A percentile compares a stretch with the other conserved stretches of the same genome.
These are phyloP conservation scores for Barnettozyma wickerhamii DNA, from an alignment of 805 yeast genomes.

Conservation along the genomic window DNA sequence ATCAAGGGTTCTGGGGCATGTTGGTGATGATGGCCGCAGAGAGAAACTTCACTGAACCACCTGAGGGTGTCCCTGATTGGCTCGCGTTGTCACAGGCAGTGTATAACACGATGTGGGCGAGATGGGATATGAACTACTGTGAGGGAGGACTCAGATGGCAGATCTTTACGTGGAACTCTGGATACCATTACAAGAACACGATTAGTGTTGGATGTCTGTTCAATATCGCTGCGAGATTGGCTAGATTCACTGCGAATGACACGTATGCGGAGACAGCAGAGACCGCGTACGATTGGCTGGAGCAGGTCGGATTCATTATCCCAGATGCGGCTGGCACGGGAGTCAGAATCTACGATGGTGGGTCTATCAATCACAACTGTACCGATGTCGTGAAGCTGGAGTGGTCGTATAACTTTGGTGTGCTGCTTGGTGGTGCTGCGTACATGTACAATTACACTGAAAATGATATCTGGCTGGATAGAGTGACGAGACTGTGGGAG, in stretches of 20 bases:
- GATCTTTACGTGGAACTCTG: conserved; percentile 65
- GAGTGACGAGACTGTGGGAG: conserved; percentile 40
- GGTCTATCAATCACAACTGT: conserved; percentile 46
- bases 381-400: conserved; percentile 41
- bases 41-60: conserved; percentile 49
- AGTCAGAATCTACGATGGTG: conserved; percentile 55
- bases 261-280: conserved; percentile 53
- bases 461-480: conserved; percentile 44
- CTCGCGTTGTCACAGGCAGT: conserved; percentile 56
- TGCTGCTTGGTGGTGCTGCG: conserved; percentile 63
- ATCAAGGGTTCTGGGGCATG: conserved; percentile 69
- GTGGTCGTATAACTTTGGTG: conserved; percentile 72
- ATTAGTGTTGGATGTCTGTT: conserved; percentile 61
- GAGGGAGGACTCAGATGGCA: conserved; percentile 73
- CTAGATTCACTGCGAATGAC: conserved; percentile 52
- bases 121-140: conserved; percentile 57
- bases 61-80: conserved; percentile 45
- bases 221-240: conserved; percentile 59
- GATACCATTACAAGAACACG: conserved; percentile 62
- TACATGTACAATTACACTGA: conserved; percentile 61
- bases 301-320: conserved; percentile 43
- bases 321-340: conserved; percentile 17
- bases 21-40: conserved; percentile 62
- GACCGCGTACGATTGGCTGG: conserved; percentile 56
- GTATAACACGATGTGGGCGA: conserved; percentile 54